phyloP scores from a whole-genome alignment of 176 grass and related monocot genomes.

The bread wheat (Triticum aestivum) region IWGSC_CS_RefSeq_v2.1 NC_057804.1:85519559-85520058 shows the following conservation, averaged over 20 bases:
- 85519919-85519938: neutral
- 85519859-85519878: neutral
- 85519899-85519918: neutral
- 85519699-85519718: neutral
- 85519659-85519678: neutral
- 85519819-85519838: neutral
- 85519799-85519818: neutral
- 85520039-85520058: neutral
- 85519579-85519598: neutral
- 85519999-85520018: neutral
- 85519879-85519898: neutral
- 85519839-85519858: neutral
- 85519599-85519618: neutral
- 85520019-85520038: neutral
- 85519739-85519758: too few species aligned
- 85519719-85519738: too few species aligned
- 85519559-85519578: neutral
- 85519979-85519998: too few species aligned
- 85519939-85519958: neutral
- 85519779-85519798: neutral
- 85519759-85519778: neutral
- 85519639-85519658: neutral
- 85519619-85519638: too few species aligned
- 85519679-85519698: neutral
- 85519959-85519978: too few species aligned